Conservation (phyloP, 441 rosid species). For the Populus trichocarpa region DNA sequence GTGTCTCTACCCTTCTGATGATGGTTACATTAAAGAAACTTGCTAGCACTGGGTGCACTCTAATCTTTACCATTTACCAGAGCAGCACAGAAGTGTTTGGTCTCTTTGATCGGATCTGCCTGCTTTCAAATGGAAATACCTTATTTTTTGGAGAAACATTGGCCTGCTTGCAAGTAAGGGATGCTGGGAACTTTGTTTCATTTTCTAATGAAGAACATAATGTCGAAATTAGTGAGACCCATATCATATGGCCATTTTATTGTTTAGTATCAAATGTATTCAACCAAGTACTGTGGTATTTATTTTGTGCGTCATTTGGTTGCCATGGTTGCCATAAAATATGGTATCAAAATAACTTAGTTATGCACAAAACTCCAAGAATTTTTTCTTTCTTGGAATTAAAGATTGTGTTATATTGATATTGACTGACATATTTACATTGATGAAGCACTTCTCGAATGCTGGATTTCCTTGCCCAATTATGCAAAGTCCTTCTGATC, state of each 20-base stretch:
- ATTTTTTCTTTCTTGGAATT: conserved; percentile 2
- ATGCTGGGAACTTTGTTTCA: background rate
- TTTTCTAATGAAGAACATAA: conserved; percentile 1
- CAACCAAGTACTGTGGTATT: background rate
- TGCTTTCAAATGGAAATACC: conserved; percentile 94
- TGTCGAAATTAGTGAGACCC: background rate
- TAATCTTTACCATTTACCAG: conserved; percentile 82
- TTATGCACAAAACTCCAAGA: background rate
- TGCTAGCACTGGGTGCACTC: conserved; percentile 95
- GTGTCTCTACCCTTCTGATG: conserved; percentile 98
- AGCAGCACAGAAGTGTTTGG: conserved; percentile 99
- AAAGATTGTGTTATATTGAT: conserved; percentile 14
- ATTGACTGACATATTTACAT: conserved; percentile 26
- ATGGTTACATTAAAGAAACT: conserved; percentile 98
- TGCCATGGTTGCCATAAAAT: background rate
- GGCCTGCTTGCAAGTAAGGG: conserved; percentile 90
- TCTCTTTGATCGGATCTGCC: conserved; percentile 96
- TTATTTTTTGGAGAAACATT: conserved; percentile 97
- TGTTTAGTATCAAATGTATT: background rate
- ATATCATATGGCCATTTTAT: background rate
- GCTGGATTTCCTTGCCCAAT: conserved; percentile 99
- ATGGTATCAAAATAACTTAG: background rate
- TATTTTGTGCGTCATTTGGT: conserved; percentile 11
- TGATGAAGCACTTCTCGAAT: conserved; percentile 91
- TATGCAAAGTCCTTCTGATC: conserved; percentile 99